Conservation (phyloP, 139 green algal genomes). For the Microglena sp. region DNA sequence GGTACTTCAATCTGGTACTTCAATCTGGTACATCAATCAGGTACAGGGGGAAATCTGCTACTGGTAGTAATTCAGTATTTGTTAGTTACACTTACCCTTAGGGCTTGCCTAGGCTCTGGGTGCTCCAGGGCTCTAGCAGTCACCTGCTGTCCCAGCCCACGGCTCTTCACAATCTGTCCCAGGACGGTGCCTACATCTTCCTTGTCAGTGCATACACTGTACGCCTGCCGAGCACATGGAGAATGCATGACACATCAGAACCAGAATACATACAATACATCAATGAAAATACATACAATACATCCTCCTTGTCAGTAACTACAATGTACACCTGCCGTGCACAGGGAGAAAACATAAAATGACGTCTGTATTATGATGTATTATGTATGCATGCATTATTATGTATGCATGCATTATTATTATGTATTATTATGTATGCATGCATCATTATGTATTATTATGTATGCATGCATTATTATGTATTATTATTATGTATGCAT, state of each 20-base stretch:
- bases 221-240: constrained; percentile 40
- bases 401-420: too few relatives aligned
- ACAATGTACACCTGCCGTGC: not conserved
- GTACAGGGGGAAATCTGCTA: too few relatives aligned
- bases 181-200: constrained; percentile 45
- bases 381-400: too few relatives aligned
- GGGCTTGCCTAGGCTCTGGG: constrained; percentile 43
- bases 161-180: constrained; percentile 53
- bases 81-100: constrained; percentile 35
- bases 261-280: not conserved
- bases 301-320: not conserved
- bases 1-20: too few relatives aligned
- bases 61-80: too few relatives aligned
- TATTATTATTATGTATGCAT: too few relatives aligned
- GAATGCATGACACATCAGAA: not conserved
- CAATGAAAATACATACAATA: not conserved
- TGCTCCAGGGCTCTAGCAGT: constrained; percentile 28
- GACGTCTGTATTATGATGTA: too few relatives aligned
- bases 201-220: constrained; percentile 51
- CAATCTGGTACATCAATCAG: too few relatives aligned
- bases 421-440: too few relatives aligned
- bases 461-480: too few relatives aligned
- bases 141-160: constrained; percentile 38
- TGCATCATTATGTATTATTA: too few relatives aligned
- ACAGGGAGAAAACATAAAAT: too few relatives aligned